A percentile compares a stretch with the other conserved stretches of the same genome.
phyloP scores from a whole-genome alignment of 176 grass and related monocot genomes.

The Typha latifolia region DNA sequence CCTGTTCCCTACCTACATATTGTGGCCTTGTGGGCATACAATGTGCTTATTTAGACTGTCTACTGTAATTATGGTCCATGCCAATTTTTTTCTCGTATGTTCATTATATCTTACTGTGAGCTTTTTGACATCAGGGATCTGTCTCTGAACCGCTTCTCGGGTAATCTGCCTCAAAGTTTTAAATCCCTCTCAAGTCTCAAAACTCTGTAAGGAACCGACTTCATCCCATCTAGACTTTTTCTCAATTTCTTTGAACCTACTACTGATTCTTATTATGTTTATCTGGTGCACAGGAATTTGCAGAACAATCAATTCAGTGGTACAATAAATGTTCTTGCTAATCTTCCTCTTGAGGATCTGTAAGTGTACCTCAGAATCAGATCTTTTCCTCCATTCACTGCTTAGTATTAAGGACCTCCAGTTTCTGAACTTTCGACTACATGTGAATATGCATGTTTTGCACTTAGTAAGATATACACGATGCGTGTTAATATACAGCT shows the following conservation, averaged over 20 bases:
- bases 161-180: constrained; percentile 76
- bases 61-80: background rate
- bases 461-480: no score
- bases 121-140: constrained; percentile 64
- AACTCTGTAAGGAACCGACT: constrained; percentile 52
- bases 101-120: background rate
- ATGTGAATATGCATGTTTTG: no score
- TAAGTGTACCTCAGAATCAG: constrained; percentile 35
- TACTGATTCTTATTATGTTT: constrained; percentile 9
- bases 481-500: no score
- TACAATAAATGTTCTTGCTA: constrained; percentile 48
- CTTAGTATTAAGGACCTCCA: background rate
- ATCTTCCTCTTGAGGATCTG: constrained; percentile 68
- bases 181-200: constrained; percentile 49
- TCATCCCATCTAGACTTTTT: background rate
- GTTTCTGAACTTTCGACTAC: background rate
- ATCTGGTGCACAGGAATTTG: constrained; percentile 45
- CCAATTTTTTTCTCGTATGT: background rate
- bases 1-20: background rate
- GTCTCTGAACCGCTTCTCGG: constrained; percentile 80
- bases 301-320: constrained; percentile 85
- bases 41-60: background rate
- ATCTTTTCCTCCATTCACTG: background rate
- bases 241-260: background rate
- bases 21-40: background rate